Base-by-base conservation (phyloP, 2,329 filamentous ascomycete genomes). In the Pyricularia sp. region DNA sequence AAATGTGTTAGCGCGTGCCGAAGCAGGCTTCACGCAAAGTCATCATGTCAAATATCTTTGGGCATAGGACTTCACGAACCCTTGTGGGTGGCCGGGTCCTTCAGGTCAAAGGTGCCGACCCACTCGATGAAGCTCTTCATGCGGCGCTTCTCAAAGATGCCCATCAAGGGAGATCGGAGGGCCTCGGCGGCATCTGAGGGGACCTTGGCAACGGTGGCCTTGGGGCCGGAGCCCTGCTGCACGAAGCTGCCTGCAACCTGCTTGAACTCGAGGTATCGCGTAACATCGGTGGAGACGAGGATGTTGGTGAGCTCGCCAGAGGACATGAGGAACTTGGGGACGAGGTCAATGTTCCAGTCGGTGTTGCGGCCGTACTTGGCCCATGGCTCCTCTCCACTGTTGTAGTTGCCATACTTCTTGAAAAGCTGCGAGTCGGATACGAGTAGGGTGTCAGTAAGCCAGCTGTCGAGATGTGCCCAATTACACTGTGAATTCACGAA, bases 301-400 rank as follows among this genome's bases (percentile, higher is more conserved):
- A 99, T 97, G 83, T 98, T 98, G 79, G 94, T 98, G 78, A 99
- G 86, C 83, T 99, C 94, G 80, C 95, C 95, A 72, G 96, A 97
- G 70, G 94, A 93, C 94, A 99, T 98, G 80, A 99, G 88, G 77
- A 99, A 90, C 86, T 99, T 99, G 74, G 95, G 94, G 66, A 99
- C 94, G 71, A 99, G 87, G 79, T 99, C 96, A 81, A 99, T 96
- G 85, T 97, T 98, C 95, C 95, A 99, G 86, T 98, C 94, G 83
- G 97, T 97, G 79, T 90, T 85, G 70, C 95, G 91, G 75, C 94
- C 94, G 80, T 97, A 98, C 82, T 97, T 94, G 85, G 96, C 94
- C 95, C 95, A 98, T 73, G 94, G 94, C 85, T 97, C 92, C 77
- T 93, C 90, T 74, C 91, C 92, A 71, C 86, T 79, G 70, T 82